Base-by-base conservation (phyloP, 768 basidiomycete species). In the Leccinum rimulosum region DNA sequence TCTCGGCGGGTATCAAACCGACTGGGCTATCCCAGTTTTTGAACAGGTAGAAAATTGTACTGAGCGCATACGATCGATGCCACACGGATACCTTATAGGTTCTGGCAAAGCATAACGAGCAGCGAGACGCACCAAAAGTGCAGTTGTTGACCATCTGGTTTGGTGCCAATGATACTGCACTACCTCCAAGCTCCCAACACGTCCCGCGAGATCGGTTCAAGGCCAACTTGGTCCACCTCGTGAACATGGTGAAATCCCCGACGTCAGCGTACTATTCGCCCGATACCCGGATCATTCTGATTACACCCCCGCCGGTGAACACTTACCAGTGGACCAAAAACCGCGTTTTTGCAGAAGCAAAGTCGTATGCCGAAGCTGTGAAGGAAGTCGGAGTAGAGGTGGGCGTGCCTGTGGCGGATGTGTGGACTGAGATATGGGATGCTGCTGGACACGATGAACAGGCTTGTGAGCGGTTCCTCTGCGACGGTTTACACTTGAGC, bases 81-180 rank as follows among this genome's bases (percentile, higher is more conserved):
- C n/a, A 52, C n/a, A 25, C 48, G 17, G 2, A 45, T 14, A n/a
- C 31, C 55, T 0, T 14, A 3, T 64, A 91, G 88, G 77, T 83
- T 59, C 76, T 93, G 55, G 83, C 85, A 14, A 83, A 78, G 58
- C 77, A 74, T 63, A 65, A 77, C 8, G 79, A 80, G 58, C 79
- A 76, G 55, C 65, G 70, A 19, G 73, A 80, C 54, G 76, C 77
- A 40, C 86, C 89, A 10, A 83, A 79, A 47, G 79, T 94, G 36
- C 84, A 83, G 45, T 72, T 95, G n/a, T 77, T 95, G 59, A 84
- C 84, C 6, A 85, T 96, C 67, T 97, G 93, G 93, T 91, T 91
- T 60, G 94, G 94, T 50, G 87, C 87, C 17, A 98, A 98, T 74
- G 95, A 98, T 70, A 84, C 95, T 4, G 84, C 83, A 62, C 77